phyloP scores from a whole-genome alignment of 2,329 filamentous ascomycete species.

The Paraphaeosphaeria minitans region DNA sequence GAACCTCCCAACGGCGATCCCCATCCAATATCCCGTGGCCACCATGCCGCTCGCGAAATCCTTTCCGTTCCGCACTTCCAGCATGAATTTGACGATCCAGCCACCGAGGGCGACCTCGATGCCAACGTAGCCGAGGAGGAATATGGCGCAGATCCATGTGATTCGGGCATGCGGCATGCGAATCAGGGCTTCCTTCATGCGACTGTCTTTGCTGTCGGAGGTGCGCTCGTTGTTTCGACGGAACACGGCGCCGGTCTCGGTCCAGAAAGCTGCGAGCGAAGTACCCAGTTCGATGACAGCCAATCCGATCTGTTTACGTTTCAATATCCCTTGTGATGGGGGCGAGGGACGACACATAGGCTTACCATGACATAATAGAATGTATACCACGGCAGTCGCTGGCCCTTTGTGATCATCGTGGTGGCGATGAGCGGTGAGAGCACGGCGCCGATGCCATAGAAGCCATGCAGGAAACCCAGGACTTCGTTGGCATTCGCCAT shows the following conservation, averaged over 20 bases:
- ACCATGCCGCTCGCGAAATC: constrained; percentile 76
- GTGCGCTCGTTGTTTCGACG: constrained; percentile 56
- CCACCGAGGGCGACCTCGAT: constrained; percentile 77
- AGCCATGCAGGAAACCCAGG: constrained; percentile 72
- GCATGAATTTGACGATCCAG: constrained; percentile 88
- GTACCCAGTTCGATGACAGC: constrained; percentile 61
- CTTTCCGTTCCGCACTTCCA: constrained; percentile 71
- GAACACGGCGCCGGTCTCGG: constrained; percentile 63
- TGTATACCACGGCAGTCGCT: constrained; percentile 66
- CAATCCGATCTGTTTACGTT: constrained; percentile 53
- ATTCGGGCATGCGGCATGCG: constrained; percentile 56
- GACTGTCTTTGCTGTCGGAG: constrained; percentile 52
- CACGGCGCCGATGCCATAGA: constrained; percentile 74
- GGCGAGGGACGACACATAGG: constrained; percentile 6
- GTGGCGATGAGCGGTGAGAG: constrained; percentile 73
- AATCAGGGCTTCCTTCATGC: constrained; percentile 58
- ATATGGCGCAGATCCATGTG: constrained; percentile 75
- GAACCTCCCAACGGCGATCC: constrained; percentile 75
- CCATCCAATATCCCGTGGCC: constrained; percentile 83
- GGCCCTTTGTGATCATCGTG: constrained; percentile 68
- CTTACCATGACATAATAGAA: constrained; percentile 79
- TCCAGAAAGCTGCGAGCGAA: constrained; percentile 66
- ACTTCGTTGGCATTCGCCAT: constrained; percentile 77
- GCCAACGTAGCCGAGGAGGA: constrained; percentile 80
- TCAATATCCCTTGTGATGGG: constrained; percentile 1